These are phyloP conservation scores for Entelexis sorbosivorans DNA, from an alignment of 1,139 yeast genomes.

Conservation along the genomic window DNA sequence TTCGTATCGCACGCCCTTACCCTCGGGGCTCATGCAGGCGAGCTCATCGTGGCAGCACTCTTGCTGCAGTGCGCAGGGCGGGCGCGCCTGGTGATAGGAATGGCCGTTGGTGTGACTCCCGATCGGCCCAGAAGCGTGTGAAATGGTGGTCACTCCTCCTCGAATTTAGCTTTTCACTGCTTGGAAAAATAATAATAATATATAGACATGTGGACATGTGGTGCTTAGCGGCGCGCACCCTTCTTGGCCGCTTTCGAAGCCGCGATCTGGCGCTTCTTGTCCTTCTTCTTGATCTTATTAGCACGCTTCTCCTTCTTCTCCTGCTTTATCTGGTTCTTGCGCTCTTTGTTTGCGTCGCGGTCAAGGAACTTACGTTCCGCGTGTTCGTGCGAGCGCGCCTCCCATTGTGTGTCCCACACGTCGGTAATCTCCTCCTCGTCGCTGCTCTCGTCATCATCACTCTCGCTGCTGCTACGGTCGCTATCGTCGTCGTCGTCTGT, in stretches of 20 bases:
- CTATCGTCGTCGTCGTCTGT: constrained; percentile 30
- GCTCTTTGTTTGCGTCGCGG: constrained; percentile 68
- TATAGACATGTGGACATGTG: no score
- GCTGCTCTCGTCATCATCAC: constrained; percentile 20
- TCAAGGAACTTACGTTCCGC: constrained; percentile 61
- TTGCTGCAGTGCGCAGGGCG: neutral
- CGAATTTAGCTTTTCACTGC: no score
- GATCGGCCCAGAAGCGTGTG: no score
- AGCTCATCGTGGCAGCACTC: neutral
- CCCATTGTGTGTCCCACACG: constrained; percentile 40
- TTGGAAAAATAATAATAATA: no score
- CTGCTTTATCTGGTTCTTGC: constrained; percentile 75
- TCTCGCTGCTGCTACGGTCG: constrained; percentile 11
- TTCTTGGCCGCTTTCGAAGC: constrained; percentile 23
- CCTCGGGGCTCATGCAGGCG: neutral
- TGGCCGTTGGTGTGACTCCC: no score
- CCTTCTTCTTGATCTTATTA: constrained; percentile 81
- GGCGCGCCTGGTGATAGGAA: neutral
- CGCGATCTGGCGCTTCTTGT: constrained; percentile 49
- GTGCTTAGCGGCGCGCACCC: constrained; percentile 9
- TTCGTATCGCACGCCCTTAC: neutral
- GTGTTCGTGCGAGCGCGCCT: constrained; percentile 22
- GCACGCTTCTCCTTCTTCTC: constrained; percentile 81
- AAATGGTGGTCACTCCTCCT: no score
- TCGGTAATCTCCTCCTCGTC: constrained; percentile 35